These are phyloP conservation scores for Tephrocybe sp. DNA, from an alignment of 768 basidiomycete genomes.

Conservation along the genomic window DNA sequence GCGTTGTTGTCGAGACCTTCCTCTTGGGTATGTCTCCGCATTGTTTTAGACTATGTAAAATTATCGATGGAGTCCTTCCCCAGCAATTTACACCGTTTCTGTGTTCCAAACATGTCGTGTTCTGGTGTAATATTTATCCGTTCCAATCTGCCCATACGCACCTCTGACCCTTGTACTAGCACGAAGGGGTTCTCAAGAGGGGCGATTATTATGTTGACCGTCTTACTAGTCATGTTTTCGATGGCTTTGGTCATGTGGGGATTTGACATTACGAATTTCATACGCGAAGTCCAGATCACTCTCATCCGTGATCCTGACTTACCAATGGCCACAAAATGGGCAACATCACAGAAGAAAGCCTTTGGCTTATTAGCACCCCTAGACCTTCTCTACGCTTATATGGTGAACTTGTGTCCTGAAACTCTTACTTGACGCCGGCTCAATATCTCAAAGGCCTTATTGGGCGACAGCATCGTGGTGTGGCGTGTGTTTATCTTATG, in stretches of 20 bases:
- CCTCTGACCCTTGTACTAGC: too few relatives aligned
- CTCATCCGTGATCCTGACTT: background rate
- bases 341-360: background rate
- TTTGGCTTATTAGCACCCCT: background rate
- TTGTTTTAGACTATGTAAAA: background rate
- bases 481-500: conserved; percentile 8
- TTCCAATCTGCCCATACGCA: background rate
- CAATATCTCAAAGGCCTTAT: background rate
- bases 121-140: background rate
- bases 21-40: background rate
- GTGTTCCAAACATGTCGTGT: background rate
- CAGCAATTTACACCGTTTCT: background rate
- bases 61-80: background rate
- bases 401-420: background rate
- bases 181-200: conserved; percentile 1
- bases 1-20: background rate
- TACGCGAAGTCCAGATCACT: conserved; percentile 1
- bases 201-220: background rate
- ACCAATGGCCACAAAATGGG: conserved; percentile 1
- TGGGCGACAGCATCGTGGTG: conserved; percentile 5
- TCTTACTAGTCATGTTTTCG: conserved; percentile 1
- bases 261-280: conserved; percentile 10
- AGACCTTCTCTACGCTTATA: conserved; percentile 8
- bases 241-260: conserved; percentile 6
- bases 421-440: background rate